Evolutionary conservation across 495 filamentous ascomycete genomes (phyloP).

Genomic region (Aspergillus incahuasiensis): DNA sequence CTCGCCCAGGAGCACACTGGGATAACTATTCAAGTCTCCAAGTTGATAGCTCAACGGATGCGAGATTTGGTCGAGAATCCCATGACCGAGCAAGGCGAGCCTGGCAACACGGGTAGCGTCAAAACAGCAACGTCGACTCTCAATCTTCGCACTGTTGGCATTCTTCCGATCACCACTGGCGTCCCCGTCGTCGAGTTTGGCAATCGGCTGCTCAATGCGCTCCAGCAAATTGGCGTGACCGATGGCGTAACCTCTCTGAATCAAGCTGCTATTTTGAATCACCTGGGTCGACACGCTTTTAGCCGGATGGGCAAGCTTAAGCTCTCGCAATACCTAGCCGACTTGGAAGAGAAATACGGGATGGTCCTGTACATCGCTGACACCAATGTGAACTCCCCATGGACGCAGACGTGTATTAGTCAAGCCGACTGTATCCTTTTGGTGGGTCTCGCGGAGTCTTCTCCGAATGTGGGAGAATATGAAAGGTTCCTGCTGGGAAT

Average conservation of each 20-base stretch:
- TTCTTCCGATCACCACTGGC: constrained; percentile 84
- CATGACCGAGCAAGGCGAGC: constrained; percentile 62
- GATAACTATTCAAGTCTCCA: constrained; percentile 98
- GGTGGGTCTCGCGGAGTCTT: constrained; percentile 86
- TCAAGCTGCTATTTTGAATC: constrained; percentile 88
- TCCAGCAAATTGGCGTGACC: constrained; percentile 80
- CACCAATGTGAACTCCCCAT: constrained; percentile 90
- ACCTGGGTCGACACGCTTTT: constrained; percentile 92
- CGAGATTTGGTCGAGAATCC: constrained; percentile 78
- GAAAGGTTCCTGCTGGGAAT: constrained; percentile 93
- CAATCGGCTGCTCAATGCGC: constrained; percentile 78
- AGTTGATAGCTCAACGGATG: constrained; percentile 96
- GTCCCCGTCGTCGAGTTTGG: constrained; percentile 94
- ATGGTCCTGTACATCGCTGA: constrained; percentile 97
- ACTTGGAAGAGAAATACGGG: constrained; percentile 95
- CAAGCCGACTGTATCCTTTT: constrained; percentile 95
- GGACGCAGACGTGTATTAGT: constrained; percentile 96
- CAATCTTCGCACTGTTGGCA: constrained; percentile 88
- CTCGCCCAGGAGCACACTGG: constrained; percentile 94
- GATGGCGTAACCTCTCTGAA: constrained; percentile 91
- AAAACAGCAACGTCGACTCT: constrained; percentile 78
- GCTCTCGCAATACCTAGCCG: constrained; percentile 90
- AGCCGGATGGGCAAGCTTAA: constrained; percentile 97
- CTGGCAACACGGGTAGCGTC: constrained; percentile 50
- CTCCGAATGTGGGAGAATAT: constrained; percentile 88